These are phyloP conservation scores for Helichrysum umbraculigerum DNA, from an alignment of 129 eudicot genomes.

Conservation along the genomic window DNA sequence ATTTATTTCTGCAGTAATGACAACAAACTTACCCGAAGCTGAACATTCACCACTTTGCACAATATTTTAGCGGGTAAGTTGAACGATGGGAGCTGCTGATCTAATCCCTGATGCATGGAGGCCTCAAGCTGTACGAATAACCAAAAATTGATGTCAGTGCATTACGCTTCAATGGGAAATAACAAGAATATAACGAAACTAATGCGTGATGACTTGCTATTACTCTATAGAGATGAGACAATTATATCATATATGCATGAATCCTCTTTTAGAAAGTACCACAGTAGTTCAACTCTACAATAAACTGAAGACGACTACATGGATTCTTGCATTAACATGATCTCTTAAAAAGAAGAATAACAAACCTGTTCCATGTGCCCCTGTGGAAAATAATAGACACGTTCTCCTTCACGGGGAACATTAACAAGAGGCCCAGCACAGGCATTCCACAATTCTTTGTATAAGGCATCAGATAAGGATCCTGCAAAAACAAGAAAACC, in stretches of 20 bases:
- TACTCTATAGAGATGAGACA: neutral
- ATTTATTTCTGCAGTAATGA: neutral
- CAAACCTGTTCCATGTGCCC: conserved; percentile 98
- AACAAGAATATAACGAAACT: neutral
- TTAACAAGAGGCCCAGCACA: conserved; percentile 96
- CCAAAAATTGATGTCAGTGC: conserved; percentile 8
- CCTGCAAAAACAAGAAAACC: conserved; percentile 33
- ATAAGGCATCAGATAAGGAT: conserved; percentile 49
- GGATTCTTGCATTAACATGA: conserved; percentile 14
- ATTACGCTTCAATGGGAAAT: conserved; percentile 15
- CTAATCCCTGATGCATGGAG: conserved; percentile 86
- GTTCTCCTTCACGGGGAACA: conserved; percentile 89
- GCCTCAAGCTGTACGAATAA: conserved; percentile 83
- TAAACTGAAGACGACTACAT: neutral
- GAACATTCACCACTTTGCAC: conserved; percentile 83
- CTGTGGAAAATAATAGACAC: conserved; percentile 77
- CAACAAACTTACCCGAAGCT: conserved; percentile 66
- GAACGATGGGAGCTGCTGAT: conserved; percentile 86
- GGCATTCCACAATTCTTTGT: conserved; percentile 95
- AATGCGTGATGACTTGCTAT: neutral
- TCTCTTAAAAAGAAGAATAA: neutral
- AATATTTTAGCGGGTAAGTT: conserved; percentile 82
- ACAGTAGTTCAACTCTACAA: neutral
- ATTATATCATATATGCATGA: neutral
- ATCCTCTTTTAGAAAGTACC: neutral